Evolutionary conservation across 31 red algal genomes (phyloP).

Genomic region (Endocladia muricata): DNA sequence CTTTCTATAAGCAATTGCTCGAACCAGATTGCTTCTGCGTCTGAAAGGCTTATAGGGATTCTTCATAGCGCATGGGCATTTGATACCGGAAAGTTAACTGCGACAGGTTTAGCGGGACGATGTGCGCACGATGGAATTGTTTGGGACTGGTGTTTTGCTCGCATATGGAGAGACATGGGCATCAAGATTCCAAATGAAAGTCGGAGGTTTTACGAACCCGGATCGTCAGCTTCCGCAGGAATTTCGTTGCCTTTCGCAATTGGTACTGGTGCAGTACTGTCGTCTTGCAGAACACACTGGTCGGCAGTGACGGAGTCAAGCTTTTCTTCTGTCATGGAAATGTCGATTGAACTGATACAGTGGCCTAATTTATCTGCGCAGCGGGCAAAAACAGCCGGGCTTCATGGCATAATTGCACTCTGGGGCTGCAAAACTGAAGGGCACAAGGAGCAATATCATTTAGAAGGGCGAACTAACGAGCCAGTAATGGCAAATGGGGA

Average conservation of each 20-base stretch:
- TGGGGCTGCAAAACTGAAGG: slow-evolving; percentile 67
- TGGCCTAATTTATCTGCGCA: slow-evolving; percentile 41
- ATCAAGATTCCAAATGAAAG: slow-evolving; percentile 11
- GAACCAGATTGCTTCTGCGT: slow-evolving; percentile 32
- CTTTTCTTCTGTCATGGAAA: slow-evolving; percentile 43
- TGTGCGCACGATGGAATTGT: slow-evolving; percentile 29
- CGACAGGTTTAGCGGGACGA: slow-evolving; percentile 39
- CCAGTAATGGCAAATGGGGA: slow-evolving; percentile 9
- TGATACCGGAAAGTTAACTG: slow-evolving; percentile 41
- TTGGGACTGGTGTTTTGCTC: slow-evolving; percentile 52
- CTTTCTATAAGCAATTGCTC: slow-evolving; percentile 60
- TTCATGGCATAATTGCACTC: slow-evolving; percentile 49
- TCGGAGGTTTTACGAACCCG: slow-evolving; percentile 38
- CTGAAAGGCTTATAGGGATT: slow-evolving; percentile 44
- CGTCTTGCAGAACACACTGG: slow-evolving; percentile 61
- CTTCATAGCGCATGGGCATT: slow-evolving; percentile 54
- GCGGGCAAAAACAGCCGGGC: slow-evolving; percentile 40
- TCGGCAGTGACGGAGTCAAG: slow-evolving; percentile 51
- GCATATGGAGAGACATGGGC: slow-evolving; percentile 62
- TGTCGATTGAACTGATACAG: slow-evolving; percentile 53
- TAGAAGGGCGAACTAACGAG: slow-evolving; percentile 18
- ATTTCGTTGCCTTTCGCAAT: slow-evolving; percentile 28
- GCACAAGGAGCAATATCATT: no score
- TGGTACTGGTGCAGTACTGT: slow-evolving; percentile 57
- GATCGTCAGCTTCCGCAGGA: slow-evolving; percentile 45